Evolutionary conservation across 495 filamentous ascomycete species (phyloP), one percentile per base, ranked within the genome.

Genomic region (Friedmanniomyces simplex): DNA sequence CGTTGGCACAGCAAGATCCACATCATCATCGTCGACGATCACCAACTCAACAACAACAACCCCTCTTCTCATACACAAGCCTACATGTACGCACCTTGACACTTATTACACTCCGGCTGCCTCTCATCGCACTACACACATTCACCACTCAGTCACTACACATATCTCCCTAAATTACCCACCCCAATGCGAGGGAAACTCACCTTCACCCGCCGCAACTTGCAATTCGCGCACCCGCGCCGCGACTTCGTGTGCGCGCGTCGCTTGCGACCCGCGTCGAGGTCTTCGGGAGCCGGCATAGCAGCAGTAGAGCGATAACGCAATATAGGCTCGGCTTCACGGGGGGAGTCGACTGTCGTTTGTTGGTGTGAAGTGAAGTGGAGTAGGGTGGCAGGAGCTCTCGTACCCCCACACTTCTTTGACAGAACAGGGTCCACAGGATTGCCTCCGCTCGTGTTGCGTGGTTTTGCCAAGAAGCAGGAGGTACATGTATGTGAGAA

Each of bases 171-270:
- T 8, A 37, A 37, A 37, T 37, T 37, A n/a, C n/a, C n/a, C n/a
- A n/a, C n/a, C n/a, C 24, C 24, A 34, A 46, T 24, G 45, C 34
- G 28, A 45, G 26, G 36, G 14, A 13, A 24, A 48, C 63, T 62
- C 58, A 72, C 75, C 62, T 77, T 77, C 37, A 77, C 66, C 24
- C 68, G 61, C 24, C 75, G 61, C 21, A 78, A 46, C 67, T 76
- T 78, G 66, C 75, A 77, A 58, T 77, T 77, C 22, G 66, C 63
- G 50, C 75, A 77, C 0, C 75, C 75, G 12, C 57, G 62, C 13
- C 74, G 67, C 2, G 71, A 73, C 53, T 76, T 76, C 14, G 61
- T 72, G 52, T 76, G 73, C 2, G 67, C 54, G 54, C 67, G 72
- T 4, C 74, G 71, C 58, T 69, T 69, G 3, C 71, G 58, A 42